Conservation (phyloP, 2,329 filamentous ascomycete genomes). For the Parastagonospora avenae region DNA sequence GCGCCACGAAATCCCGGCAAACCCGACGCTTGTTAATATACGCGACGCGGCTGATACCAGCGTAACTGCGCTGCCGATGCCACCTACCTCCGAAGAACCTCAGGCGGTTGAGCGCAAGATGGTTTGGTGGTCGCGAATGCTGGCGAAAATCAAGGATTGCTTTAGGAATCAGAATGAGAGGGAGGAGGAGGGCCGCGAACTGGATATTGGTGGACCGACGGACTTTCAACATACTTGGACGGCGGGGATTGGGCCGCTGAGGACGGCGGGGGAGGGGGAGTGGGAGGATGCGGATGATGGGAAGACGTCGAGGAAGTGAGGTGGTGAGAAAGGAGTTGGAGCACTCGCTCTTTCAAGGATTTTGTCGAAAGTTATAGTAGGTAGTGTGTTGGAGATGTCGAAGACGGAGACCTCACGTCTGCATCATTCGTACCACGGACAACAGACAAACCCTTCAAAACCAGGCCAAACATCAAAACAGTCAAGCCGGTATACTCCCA, state of each 20-base stretch:
- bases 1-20: not conserved
- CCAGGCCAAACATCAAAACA: too few species aligned
- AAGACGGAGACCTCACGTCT: too few species aligned
- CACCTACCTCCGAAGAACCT: not conserved
- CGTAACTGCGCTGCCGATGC: slow-evolving; percentile 15
- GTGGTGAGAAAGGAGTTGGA: not conserved
- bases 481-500: not conserved
- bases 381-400: not conserved
- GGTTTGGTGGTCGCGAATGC: not conserved
- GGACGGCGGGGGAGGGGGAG: not conserved
- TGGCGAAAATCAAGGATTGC: not conserved
- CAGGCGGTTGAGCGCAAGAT: not conserved
- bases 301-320: not conserved
- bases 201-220: slow-evolving; percentile 16
- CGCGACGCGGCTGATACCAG: slow-evolving; percentile 11
- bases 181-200: not conserved
- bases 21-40: slow-evolving; percentile 9
- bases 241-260: not conserved
- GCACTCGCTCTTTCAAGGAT: too few species aligned
- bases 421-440: too few species aligned
- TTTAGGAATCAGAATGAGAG: not conserved
- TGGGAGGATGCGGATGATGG: slow-evolving; percentile 7
- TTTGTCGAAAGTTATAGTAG: not conserved
- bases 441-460: too few species aligned
- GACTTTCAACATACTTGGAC: slow-evolving; percentile 14